Percentiles rank a stretch among this genome's conserved stretches.
Evolutionary conservation across 129 eudicot genomes (phyloP).

Genomic region (Arctium minus): DNA sequence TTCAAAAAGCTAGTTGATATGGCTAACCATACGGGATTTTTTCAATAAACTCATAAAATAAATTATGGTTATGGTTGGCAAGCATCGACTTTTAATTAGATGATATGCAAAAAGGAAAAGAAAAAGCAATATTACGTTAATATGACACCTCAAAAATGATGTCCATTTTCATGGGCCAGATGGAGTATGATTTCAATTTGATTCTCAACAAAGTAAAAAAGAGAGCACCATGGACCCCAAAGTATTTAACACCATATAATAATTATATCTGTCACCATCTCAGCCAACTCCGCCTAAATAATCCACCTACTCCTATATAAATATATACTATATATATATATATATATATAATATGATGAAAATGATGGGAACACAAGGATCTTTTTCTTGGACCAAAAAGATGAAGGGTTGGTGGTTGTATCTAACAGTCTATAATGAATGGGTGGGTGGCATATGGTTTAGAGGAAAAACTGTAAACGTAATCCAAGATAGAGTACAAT

Average conservation of each 20-base stretch:
- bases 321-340: not conserved
- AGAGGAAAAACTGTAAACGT: not conserved
- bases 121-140: not conserved
- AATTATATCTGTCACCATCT: conserved; percentile 14
- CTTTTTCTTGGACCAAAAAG: not conserved
- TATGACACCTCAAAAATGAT: conserved; percentile 5
- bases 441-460: not conserved
- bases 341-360: not conserved
- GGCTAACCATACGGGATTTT: too few species aligned
- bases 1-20: not conserved
- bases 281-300: conserved; percentile 17
- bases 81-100: too few species aligned
- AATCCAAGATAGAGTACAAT: conserved; percentile 7
- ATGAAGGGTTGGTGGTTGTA: not conserved
- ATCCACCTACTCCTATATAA: conserved; percentile 9
- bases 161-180: conserved; percentile 18
- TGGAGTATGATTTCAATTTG: conserved; percentile 6
- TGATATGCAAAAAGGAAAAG: not conserved
- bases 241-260: conserved; percentile 18
- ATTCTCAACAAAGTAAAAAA: not conserved
- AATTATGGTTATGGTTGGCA: too few species aligned
- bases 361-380: not conserved
- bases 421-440: not conserved
- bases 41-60: too few species aligned
- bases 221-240: conserved; percentile 25